Evolutionary conservation across 2,329 filamentous ascomycete genomes (phyloP).

Genomic region (Fusarium heterosporum): DNA sequence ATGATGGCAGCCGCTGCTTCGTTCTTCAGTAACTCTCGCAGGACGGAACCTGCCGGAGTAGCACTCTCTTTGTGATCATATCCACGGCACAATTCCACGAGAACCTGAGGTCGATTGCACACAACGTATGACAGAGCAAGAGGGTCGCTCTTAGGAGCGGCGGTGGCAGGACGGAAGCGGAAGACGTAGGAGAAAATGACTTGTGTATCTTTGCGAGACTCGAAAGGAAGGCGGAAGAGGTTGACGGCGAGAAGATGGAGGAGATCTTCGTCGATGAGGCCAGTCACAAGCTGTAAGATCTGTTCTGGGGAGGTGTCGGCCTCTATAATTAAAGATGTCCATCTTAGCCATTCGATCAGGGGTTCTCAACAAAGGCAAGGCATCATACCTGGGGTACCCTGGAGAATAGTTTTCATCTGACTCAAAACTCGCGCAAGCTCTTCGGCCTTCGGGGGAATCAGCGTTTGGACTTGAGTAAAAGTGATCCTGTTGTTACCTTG

Average conservation of each 20-base stretch:
- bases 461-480: background rate
- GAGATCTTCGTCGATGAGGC: slow-evolving; percentile 89
- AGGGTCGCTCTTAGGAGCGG: slow-evolving; percentile 77
- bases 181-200: slow-evolving; percentile 96
- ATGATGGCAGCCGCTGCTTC: slow-evolving; percentile 92
- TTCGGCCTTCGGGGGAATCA: slow-evolving; percentile 70
- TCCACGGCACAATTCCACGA: slow-evolving; percentile 87
- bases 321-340: slow-evolving; percentile 66
- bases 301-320: slow-evolving; percentile 87
- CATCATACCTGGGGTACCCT: slow-evolving; percentile 85
- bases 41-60: slow-evolving; percentile 88
- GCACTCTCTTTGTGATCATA: slow-evolving; percentile 93
- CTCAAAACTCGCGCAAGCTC: slow-evolving; percentile 86
- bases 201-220: slow-evolving; percentile 94
- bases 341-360: slow-evolving; percentile 23
- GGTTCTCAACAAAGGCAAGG: slow-evolving; percentile 6
- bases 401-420: slow-evolving; percentile 92
- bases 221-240: slow-evolving; percentile 89
- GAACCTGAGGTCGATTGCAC: slow-evolving; percentile 84
- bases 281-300: slow-evolving; percentile 85
- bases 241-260: slow-evolving; percentile 85
- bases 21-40: slow-evolving; percentile 89
- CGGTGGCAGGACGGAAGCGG: slow-evolving; percentile 81
- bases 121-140: slow-evolving; percentile 91
- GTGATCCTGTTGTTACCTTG: slow-evolving; percentile 56